phyloP scores from a whole-genome alignment of 1,284 basidiomycete species.

The Clitocybe nebularis region DNA sequence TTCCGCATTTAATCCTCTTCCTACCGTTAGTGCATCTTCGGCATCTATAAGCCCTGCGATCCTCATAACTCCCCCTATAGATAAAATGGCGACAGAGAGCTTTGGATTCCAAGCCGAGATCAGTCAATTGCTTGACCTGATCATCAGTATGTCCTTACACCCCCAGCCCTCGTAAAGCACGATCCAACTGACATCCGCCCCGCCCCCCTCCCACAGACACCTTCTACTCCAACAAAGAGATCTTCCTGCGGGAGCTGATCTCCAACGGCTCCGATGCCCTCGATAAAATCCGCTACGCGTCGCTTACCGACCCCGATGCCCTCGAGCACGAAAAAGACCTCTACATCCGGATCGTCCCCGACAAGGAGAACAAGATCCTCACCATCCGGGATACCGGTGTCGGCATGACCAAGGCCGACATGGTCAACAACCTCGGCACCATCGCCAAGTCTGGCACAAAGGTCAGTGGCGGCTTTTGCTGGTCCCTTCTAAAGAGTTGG shows the following conservation, averaged over 20 bases:
- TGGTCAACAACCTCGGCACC: slow-evolving; percentile 99
- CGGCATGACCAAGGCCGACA: slow-evolving; percentile 98
- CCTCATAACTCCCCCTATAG: slow-evolving; percentile 17
- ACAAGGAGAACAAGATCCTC: slow-evolving; percentile 95
- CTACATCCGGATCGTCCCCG: slow-evolving; percentile 87
- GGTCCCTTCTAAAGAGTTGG: too few species aligned
- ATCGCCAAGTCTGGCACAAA: slow-evolving; percentile 98
- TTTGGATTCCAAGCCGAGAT: slow-evolving; percentile 98
- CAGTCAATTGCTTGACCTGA: slow-evolving; percentile 88
- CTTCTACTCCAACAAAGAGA: slow-evolving; percentile 99
- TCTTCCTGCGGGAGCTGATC: slow-evolving; percentile 95
- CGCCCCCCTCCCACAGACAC: too few species aligned
- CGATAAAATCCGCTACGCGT: slow-evolving; percentile 95
- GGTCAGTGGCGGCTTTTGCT: slow-evolving; percentile 35
- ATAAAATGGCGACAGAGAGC: slow-evolving; percentile 71
- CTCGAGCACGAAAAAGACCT: slow-evolving; percentile 90
- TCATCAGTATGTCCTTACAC: slow-evolving; percentile 66
- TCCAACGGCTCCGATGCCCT: slow-evolving; percentile 93
- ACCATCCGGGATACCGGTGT: slow-evolving; percentile 95
- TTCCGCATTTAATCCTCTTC: slow-evolving; percentile 9
- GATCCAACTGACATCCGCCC: slow-evolving; percentile 14
- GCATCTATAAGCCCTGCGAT: slow-evolving; percentile 5
- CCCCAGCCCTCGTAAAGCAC: not conserved
- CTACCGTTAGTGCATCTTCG: slow-evolving; percentile 23
- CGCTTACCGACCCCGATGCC: slow-evolving; percentile 84